phyloP scores from a whole-genome alignment of 2,329 filamentous ascomycete genomes.

The Aspergillus texensis region DNA sequence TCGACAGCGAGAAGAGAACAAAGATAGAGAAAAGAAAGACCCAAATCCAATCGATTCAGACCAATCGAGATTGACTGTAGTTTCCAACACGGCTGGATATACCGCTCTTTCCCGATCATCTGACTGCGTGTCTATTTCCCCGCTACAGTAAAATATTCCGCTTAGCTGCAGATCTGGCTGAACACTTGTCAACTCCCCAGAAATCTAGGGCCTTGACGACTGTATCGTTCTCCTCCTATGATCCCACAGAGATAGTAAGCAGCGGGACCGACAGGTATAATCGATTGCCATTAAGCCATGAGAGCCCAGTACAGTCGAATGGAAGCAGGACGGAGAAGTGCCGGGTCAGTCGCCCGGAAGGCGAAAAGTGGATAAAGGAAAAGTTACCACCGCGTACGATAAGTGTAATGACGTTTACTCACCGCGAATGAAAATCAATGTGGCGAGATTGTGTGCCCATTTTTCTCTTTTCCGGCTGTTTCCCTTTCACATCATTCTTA shows the following conservation, averaged over 20 bases:
- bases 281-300: neutral
- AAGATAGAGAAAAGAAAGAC: neutral
- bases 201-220: neutral
- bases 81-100: neutral
- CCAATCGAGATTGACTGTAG: neutral
- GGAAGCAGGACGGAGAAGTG: neutral
- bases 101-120: neutral
- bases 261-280: neutral
- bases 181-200: slow-evolving; percentile 16
- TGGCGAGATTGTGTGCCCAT: slow-evolving; percentile 6
- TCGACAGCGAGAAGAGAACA: neutral
- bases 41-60: neutral
- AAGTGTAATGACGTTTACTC: slow-evolving; percentile 19
- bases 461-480: neutral
- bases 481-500: neutral
- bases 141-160: slow-evolving; percentile 13
- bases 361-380: slow-evolving; percentile 7
- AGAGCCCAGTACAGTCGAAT: neutral
- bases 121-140: slow-evolving; percentile 3
- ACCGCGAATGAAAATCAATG: slow-evolving; percentile 11
- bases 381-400: slow-evolving; percentile 17
- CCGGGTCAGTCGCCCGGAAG: neutral
- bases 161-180: slow-evolving; percentile 21
- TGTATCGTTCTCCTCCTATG: slow-evolving; percentile 3
- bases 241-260: slow-evolving; percentile 9